Conservation (phyloP, 768 basidiomycete species). For the Suillus alpinus region DNA sequence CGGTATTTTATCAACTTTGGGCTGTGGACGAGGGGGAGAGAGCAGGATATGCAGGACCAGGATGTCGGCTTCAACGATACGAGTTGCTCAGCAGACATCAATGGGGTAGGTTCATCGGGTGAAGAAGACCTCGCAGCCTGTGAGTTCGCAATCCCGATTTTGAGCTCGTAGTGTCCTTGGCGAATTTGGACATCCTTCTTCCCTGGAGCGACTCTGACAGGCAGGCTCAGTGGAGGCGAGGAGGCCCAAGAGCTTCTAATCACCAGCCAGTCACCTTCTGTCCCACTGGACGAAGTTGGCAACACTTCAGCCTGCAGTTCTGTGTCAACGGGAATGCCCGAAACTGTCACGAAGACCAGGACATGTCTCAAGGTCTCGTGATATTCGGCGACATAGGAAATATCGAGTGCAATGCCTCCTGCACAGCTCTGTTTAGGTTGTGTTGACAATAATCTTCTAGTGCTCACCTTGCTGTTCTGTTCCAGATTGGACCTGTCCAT, state of each 20-base stretch:
- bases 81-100: constrained; percentile 74
- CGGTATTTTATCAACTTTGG: constrained; percentile 55
- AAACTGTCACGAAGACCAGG: constrained; percentile 66
- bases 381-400: constrained; percentile 68
- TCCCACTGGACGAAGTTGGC: constrained; percentile 39
- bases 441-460: too few relatives aligned
- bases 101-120: constrained; percentile 37
- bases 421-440: neutral
- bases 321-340: constrained; percentile 44
- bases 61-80: constrained; percentile 50
- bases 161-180: constrained; percentile 68
- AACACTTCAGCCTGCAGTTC: constrained; percentile 69
- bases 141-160: constrained; percentile 43
- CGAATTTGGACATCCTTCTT: constrained; percentile 56
- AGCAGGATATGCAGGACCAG: constrained; percentile 80
- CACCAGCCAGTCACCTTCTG: constrained; percentile 52
- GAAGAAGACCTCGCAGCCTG: neutral
- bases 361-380: constrained; percentile 84
- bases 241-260: constrained; percentile 57
- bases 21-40: constrained; percentile 61
- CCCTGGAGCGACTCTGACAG: constrained; percentile 56
- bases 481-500: constrained; percentile 19
- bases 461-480: neutral
- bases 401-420: constrained; percentile 27
- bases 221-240: constrained; percentile 57